Base-by-base conservation (phyloP, 805 yeast species). In the Sungouiozyma intestinalis region DNA sequence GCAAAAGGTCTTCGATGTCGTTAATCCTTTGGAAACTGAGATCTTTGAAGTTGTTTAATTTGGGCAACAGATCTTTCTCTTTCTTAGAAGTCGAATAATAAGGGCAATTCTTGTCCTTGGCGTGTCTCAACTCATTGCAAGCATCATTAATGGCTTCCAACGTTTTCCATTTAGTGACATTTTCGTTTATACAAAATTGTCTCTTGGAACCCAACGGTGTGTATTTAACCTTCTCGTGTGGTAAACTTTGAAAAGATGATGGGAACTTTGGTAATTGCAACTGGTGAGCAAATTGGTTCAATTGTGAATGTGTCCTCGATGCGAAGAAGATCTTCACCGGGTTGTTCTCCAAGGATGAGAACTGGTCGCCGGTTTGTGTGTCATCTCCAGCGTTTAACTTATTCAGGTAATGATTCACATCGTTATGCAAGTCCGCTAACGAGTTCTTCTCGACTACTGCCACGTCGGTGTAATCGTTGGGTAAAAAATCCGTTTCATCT, bases 261-360 rank as follows among this genome's bases (percentile, higher is more conserved):
- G 82, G 81, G 43, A 85, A 80, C 0, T 63, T 47, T 0, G 94
- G 76, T 18, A 81, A 53, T 36, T 67, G 57, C 33, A 88, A 61
- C 51, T 90, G 96, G 14, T 75, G 72, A 0, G 86, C 75, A 54
- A 88, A 84, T 55, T 88, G 97, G 32, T 69, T 68, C 36, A 88
- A 65, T 57, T 88, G 97, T 0, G 96, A 85, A 54, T 88, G 97
- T 0, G 97, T 88, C 60, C 97, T 67, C 2, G 96, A 85, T 0
- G 94, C 71, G 55, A 79, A 87, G 50, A 63, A 74, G 1, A 88
- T 75, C 49, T 78, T 74, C 1, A 66, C 52, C 0, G 74, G 62
- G 16, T 64, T 61, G 6, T 49, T 52, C 8, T 52, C 44, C 47
- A 59, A 36, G 47, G 52, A 33, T 15, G 48, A 48, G 46, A 43